Evolutionary conservation across 1,139 yeast genomes (phyloP).

Genomic region (Saccharomyces hybrid): DNA sequence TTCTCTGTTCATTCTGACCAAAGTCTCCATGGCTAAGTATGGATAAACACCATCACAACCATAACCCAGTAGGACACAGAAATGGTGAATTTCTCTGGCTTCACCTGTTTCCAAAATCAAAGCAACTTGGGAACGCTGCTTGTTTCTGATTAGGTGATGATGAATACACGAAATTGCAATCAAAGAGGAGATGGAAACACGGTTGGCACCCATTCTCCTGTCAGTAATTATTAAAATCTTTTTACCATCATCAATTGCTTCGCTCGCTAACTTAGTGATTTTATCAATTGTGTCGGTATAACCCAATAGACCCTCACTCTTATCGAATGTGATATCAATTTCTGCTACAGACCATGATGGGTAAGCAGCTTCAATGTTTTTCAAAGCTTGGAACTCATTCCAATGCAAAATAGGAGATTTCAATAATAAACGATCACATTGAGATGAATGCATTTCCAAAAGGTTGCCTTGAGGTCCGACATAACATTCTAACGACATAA

Average conservation of each 20-base stretch:
- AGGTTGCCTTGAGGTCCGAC: slow-evolving; percentile 97
- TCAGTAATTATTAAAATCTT: slow-evolving; percentile 76
- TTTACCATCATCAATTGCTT: slow-evolving; percentile 69
- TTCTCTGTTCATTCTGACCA: slow-evolving; percentile 77
- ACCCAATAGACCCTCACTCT: slow-evolving; percentile 76
- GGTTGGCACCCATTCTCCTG: slow-evolving; percentile 47
- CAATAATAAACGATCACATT: slow-evolving; percentile 80
- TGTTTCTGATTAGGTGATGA: slow-evolving; percentile 91
- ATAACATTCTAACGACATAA: slow-evolving; percentile 94
- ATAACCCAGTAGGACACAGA: slow-evolving; percentile 89
- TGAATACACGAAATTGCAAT: slow-evolving; percentile 97
- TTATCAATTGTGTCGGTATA: slow-evolving; percentile 80
- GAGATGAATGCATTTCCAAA: slow-evolving; percentile 84
- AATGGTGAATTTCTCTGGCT: slow-evolving; percentile 95
- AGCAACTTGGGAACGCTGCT: slow-evolving; percentile 94
- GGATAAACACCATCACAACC: slow-evolving; percentile 98
- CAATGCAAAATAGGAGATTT: slow-evolving; percentile 75
- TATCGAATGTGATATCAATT: slow-evolving; percentile 86
- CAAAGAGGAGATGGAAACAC: slow-evolving; percentile 80
- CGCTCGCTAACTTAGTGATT: slow-evolving; percentile 80
- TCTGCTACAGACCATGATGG: slow-evolving; percentile 80
- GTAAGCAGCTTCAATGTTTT: slow-evolving; percentile 61
- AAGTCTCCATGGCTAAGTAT: slow-evolving; percentile 84
- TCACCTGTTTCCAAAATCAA: slow-evolving; percentile 88
- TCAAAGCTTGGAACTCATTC: slow-evolving; percentile 66